Base-by-base conservation (phyloP, 2,329 filamentous ascomycete genomes). In the Knufia petricola region DNA sequence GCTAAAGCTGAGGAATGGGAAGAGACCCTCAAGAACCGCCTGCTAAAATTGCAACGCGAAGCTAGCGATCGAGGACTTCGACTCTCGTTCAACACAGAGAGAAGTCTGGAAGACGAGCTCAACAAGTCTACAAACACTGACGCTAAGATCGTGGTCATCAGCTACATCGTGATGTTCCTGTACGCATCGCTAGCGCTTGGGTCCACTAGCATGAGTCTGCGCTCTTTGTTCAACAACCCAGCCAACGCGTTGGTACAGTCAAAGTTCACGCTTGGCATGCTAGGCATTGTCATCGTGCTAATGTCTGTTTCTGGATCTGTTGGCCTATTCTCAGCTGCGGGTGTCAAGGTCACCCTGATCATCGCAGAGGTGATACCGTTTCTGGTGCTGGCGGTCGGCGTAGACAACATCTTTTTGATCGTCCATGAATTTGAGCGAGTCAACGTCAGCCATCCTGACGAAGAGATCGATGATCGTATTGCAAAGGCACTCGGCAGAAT, bases 61-160 rank as follows among this genome's bases (percentile, higher is more conserved):
- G 94, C 92, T 6, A 67, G 67, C 2, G 74, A 82, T 17, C 81
- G 85, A 41, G 89, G 89, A 1, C 75, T 98, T 8, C 78, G 92
- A 17, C 70, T 98, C 30, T 96, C 89, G 6, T 98, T 96, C 74
- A 94, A 82, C 43, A 94, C 92, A 0, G 92, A 98, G 68, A 86
- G 90, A 66, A 95, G 89, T 65, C 71, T 98, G 52, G 90, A 96
- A 64, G 78, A 95, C 63, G 92, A 98, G 63, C 75, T 98, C 50
- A 98, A 95, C 72, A 95, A 96, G 69, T 94, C 88, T 31, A 95
- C 88, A 43, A 98, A 98, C 66, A 96, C 92, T 0, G 92, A 98
- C 65, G 94, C 90, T 38, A 95, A 90, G 65, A 98, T 98, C 60
- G 81, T 98, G 20, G 80, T 90, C 47, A 84, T 98, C 67, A 96